Base-by-base conservation (phyloP, 805 yeast species). In the Teunomyces lycoperdinae region DNA sequence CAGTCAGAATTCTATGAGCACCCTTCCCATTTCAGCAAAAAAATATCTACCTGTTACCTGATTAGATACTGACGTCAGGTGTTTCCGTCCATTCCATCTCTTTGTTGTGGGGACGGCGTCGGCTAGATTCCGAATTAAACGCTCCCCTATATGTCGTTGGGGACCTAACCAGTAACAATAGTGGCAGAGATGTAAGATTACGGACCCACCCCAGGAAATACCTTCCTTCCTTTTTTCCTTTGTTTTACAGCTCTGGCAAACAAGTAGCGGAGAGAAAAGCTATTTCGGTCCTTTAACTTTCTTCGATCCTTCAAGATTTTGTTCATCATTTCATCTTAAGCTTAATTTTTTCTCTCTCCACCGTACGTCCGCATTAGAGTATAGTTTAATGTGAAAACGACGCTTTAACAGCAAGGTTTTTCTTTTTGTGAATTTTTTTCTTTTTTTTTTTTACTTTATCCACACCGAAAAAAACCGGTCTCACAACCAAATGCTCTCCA, bases 401-500 rank as follows among this genome's bases (percentile, higher is more conserved):
- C 13, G 14, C 30, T 13, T 24, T 38, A 24, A 13, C 41, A 38
- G 28, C 9, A 26, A 7, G n/a, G 10, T 38, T 38, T 38, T 38
- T 38, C n/a, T 20, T 36, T 20, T n/a, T 36, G n/a, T 26, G 3
- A 20, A 38, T 8, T 38, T 24, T 38, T 38, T 38, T 20, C 7
- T 31, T 32, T 32, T 32, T 32, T 32, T 32, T 32, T 31, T 32
- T 32, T 13, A 13, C 17, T 32, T 16, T 32, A 32, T 32, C 34
- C 34, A 14, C 34, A 32, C 34, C 34, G 34, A 31, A 32, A 32
- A 31, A 32, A 32, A 8, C 26, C 28, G 41, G 41, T 38, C 41
- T 38, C 41, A 38, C 27, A 38, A 38, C 41, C 41, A n/a, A 38
- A 38, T 24, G 28, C 41, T 38, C 30, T 26, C 41, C 16, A 38